Percentiles rank a stretch among this genome's conserved stretches.
phyloP scores from a whole-genome alignment of 371 early-diverging fungal species.

The Funneliformis caledonium region DNA sequence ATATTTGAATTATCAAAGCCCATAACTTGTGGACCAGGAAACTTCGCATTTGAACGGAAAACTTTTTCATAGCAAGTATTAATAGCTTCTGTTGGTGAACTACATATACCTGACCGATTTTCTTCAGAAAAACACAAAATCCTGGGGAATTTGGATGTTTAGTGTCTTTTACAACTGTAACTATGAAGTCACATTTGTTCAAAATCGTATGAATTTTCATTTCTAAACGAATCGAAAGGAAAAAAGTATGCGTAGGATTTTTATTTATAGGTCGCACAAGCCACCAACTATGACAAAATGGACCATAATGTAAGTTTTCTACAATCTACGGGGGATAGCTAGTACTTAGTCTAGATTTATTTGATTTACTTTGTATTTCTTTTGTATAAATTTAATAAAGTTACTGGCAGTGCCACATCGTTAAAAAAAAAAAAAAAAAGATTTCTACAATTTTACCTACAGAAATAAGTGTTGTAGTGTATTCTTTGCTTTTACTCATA shows the following conservation, averaged over 20 bases:
- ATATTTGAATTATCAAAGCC: background rate
- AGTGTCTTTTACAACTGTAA: background rate
- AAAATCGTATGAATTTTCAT: background rate
- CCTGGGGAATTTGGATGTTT: background rate
- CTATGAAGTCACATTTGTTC: background rate
- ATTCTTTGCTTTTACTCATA: background rate
- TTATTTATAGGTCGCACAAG: background rate
- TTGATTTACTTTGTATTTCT: too few relatives aligned
- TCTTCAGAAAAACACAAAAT: background rate
- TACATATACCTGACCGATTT: background rate
- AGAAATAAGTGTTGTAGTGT: background rate
- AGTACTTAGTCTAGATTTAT: too few relatives aligned
- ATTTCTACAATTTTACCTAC: too few relatives aligned
- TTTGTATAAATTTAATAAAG: too few relatives aligned
- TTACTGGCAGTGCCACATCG: too few relatives aligned
- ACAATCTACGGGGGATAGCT: background rate
- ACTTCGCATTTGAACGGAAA: background rate
- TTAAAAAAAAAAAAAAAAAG: too few relatives aligned
- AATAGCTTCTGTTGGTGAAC: background rate
- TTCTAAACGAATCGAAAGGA: background rate
- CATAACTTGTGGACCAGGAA: background rate
- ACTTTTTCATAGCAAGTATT: conserved; percentile 8
- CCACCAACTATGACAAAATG: background rate
- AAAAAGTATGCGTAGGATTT: background rate
- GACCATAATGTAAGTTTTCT: background rate